phyloP scores from a whole-genome alignment of 768 basidiomycete species.

The Boletus eberwhitei region DNA sequence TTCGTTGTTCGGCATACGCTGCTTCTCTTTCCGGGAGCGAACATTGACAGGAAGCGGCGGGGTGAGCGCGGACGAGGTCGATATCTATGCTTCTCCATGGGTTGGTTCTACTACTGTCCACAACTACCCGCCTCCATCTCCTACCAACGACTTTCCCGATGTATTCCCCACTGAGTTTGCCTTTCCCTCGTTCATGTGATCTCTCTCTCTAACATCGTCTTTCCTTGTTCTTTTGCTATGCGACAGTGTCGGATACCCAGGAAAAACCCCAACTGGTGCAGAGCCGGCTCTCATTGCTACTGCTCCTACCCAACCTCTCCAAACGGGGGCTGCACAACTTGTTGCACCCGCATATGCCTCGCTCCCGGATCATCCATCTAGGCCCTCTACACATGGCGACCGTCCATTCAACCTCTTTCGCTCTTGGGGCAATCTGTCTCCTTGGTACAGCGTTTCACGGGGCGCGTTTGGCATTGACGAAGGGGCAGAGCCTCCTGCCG shows the following conservation, averaged over 20 bases:
- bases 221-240: not conserved
- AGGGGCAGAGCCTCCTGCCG: slow-evolving; percentile 63
- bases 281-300: slow-evolving; percentile 71
- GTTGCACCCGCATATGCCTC: slow-evolving; percentile 42
- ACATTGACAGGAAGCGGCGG: not conserved
- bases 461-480: slow-evolving; percentile 72
- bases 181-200: too few species aligned
- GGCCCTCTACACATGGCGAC: slow-evolving; percentile 11
- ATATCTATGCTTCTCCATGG: slow-evolving; percentile 55
- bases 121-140: slow-evolving; percentile 66
- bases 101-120: slow-evolving; percentile 71
- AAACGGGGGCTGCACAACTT: slow-evolving; percentile 65
- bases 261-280: slow-evolving; percentile 75
- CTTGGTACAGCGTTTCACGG: slow-evolving; percentile 75
- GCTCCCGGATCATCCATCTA: slow-evolving; percentile 20
- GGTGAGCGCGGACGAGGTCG: slow-evolving; percentile 11
- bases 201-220: not conserved
- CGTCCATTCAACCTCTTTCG: slow-evolving; percentile 62
- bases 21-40: slow-evolving; percentile 30
- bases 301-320: slow-evolving; percentile 74
- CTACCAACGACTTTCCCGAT: slow-evolving; percentile 69
- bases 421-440: slow-evolving; percentile 82
- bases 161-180: slow-evolving; percentile 62
- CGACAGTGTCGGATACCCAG: slow-evolving; percentile 63
- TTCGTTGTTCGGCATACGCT: slow-evolving; percentile 32